Evolutionary conservation across 208 protist species (phyloP), one percentile per base, ranked within the genome.

Genomic region (Balamuthia mandrillaris): DNA sequence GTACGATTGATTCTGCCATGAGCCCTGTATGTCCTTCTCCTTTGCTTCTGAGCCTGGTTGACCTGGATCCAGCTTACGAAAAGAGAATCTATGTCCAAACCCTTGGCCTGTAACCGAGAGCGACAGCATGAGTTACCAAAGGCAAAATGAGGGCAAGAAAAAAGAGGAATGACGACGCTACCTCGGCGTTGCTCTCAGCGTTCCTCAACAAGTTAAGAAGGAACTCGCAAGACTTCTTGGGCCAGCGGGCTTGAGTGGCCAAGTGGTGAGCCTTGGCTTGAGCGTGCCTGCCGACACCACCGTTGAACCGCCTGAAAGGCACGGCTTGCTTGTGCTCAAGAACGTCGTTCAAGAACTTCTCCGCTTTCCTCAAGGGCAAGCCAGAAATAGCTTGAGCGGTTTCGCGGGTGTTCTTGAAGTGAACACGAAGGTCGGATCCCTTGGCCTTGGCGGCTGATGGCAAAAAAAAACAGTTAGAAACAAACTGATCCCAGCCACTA

Each of bases 351-450:
- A 97, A 88, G 91, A 95, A 97, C 14, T 18, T 27, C 33, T 91
- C 61, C n/a, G 96, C 96, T 60, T 87, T 88, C 41, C 84, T 66
- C 37, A 96, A 66, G 33, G 18, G 79, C 90, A 96, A 94, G 68
- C 93, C 90, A 58, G 92, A 91, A 81, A 97, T 87, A 29, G 94
- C 94, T 1, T 77, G 35, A 33, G 94, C 95, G 27, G 95, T 92
- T 84, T 97, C 95, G 52, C 88, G 85, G 29, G 95, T 97, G 93
- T 97, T 97, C 92, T 97, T 96, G 92, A 96, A 96, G 90, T 96
- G 94, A 33, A 96, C 94, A 70, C 94, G 91, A 7, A 96, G 81
- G 83, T 96, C 85, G 10, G 88, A 86, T 31, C 92, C 94, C 27
- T 89, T 85, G 16, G 95, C 79, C 86, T 95, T 94, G 60, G 81